Evolutionary conservation across 768 basidiomycete species (phyloP).

Genomic region (Trametes cingulata): DNA sequence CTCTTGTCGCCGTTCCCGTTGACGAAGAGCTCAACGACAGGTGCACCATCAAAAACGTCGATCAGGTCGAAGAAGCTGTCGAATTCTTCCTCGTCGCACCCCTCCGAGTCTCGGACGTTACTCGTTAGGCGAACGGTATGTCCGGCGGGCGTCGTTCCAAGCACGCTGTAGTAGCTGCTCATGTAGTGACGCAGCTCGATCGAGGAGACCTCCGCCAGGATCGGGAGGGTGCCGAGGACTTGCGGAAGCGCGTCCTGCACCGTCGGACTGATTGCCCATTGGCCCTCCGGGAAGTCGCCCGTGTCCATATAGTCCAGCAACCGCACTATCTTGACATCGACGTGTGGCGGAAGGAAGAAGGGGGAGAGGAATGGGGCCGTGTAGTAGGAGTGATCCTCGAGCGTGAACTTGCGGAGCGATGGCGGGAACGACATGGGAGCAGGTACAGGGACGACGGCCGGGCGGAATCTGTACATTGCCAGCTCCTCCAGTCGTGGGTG

Average conservation of each 20-base stretch:
- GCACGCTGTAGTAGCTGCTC: not conserved
- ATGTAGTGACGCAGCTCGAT: not conserved
- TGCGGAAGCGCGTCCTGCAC: not conserved
- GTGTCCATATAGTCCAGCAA: not conserved
- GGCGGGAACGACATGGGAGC: not conserved
- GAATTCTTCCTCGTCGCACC: too few species aligned
- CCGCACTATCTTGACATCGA: not conserved
- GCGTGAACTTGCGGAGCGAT: not conserved
- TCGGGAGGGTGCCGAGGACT: not conserved
- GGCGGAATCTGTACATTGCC: not conserved
- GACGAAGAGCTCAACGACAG: not conserved
- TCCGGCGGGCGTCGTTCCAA: not conserved
- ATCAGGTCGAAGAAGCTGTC: not conserved
- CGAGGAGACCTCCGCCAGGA: not conserved
- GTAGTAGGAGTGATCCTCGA: slow-evolving; percentile 2
- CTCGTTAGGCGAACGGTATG: not conserved
- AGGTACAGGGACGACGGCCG: not conserved
- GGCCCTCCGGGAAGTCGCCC: not conserved
- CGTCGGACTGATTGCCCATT: too few species aligned
- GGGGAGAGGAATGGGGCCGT: not conserved
- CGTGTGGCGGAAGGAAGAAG: not conserved
- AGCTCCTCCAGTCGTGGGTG: not conserved
- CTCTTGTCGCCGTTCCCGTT: not conserved
- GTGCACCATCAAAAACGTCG: not conserved
- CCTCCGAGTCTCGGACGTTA: not conserved